Evolutionary conservation across 1,284 basidiomycete genomes (phyloP).

Genomic region (Cutaneotrichosporon cyanovorans): DNA sequence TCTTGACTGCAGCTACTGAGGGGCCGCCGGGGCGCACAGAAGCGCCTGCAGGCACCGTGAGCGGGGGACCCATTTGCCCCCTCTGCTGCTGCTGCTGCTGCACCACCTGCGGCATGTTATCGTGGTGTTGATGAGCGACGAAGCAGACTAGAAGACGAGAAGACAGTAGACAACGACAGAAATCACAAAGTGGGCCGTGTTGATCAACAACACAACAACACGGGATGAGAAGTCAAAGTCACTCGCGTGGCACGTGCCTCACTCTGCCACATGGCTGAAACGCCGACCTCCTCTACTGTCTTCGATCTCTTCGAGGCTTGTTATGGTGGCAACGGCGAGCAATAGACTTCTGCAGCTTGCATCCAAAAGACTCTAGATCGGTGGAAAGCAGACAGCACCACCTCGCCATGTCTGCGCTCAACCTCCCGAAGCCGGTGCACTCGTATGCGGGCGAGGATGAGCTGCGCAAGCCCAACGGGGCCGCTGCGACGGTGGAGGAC

Average conservation of each 20-base stretch:
- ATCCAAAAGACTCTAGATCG: not conserved
- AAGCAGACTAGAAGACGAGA: not conserved
- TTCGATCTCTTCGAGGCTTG: too few species aligned
- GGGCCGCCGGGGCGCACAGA: conserved; percentile 4
- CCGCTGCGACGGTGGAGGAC: conserved; percentile 10
- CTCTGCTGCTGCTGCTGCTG: not conserved
- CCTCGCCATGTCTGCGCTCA: conserved; percentile 28
- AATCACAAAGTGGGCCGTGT: too few species aligned
- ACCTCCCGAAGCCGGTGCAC: conserved; percentile 44
- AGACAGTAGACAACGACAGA: not conserved
- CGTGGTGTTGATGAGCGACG: not conserved
- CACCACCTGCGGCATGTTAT: conserved; percentile 5
- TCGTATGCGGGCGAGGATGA: conserved; percentile 41
- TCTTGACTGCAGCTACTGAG: conserved; percentile 1
- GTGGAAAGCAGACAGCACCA: conserved; percentile 1
- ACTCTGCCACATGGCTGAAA: not conserved
- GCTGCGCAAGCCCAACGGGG: conserved; percentile 25
- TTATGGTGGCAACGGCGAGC: not conserved
- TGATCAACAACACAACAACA: not conserved
- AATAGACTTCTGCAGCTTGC: not conserved
- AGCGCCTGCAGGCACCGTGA: conserved; percentile 1
- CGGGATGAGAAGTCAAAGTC: conserved; percentile 2
- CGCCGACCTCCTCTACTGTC: not conserved
- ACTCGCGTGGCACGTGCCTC: conserved; percentile 1
- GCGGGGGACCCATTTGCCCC: not conserved